These are phyloP conservation scores for Melaleuca quinquenervia DNA, from an alignment of 345 rosid species.

Conservation along the genomic window DNA sequence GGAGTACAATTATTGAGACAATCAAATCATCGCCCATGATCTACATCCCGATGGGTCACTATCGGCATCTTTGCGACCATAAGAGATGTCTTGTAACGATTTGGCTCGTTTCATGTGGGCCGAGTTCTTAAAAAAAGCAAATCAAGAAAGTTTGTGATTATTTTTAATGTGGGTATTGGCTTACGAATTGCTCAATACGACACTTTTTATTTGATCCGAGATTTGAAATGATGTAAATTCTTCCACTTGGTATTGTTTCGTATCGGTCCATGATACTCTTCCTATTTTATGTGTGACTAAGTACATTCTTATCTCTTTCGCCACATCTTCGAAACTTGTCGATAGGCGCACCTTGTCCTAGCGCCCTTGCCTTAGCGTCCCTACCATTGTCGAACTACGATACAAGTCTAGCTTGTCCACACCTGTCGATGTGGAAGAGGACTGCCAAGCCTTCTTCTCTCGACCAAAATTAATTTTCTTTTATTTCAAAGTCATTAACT, in stretches of 20 bases:
- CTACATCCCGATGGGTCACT: not conserved
- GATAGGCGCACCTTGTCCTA: rapidly evolving
- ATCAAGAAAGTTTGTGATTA: not conserved
- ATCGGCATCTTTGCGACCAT: not conserved
- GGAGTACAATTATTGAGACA: not conserved
- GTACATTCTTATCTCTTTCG: not conserved
- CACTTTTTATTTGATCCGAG: rapidly evolving
- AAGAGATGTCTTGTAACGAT: not conserved
- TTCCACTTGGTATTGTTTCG: not conserved
- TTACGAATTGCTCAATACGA: rapidly evolving
- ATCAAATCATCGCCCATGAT: not conserved
- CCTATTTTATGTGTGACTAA: not conserved
- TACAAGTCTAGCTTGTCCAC: not conserved
- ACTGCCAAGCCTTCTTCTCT: too few relatives aligned
- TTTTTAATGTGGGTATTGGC: not conserved
- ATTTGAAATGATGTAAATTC: not conserved
- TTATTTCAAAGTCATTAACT: not conserved
- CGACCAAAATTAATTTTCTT: not conserved
- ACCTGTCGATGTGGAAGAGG: not conserved
- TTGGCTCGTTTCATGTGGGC: not conserved
- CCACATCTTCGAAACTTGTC: rapidly evolving
- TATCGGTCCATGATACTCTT: not conserved
- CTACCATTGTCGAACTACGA: rapidly evolving
- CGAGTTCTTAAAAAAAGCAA: rapidly evolving
- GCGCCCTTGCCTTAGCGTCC: rapidly evolving